Conservation (phyloP, 768 basidiomycete genomes). For the Tremella yokohamensis region DNA sequence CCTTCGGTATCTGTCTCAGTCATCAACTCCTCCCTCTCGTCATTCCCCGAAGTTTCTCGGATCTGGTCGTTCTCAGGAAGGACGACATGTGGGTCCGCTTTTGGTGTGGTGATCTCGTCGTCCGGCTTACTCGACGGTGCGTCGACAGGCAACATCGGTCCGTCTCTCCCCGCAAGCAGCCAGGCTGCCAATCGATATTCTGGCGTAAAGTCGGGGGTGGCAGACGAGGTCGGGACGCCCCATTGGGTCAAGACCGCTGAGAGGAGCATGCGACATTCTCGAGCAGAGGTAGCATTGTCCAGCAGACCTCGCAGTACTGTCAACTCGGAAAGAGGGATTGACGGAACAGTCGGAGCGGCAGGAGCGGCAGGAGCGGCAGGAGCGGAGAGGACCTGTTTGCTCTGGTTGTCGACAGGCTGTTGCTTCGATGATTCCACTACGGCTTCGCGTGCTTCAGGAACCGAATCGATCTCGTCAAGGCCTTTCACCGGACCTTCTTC, state of each 20-base stretch:
- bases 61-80: neutral
- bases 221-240: slow-evolving; percentile 54
- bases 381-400: neutral
- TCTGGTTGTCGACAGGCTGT: neutral
- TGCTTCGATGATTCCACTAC: too few relatives aligned
- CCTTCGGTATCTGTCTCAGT: neutral
- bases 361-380: neutral
- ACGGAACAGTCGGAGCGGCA: slow-evolving; percentile 3
- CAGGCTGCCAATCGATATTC: slow-evolving; percentile 39
- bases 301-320: slow-evolving; percentile 68
- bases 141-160: slow-evolving; percentile 15
- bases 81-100: slow-evolving; percentile 1
- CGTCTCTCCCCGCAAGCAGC: slow-evolving; percentile 39
- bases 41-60: neutral
- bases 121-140: neutral
- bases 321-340: slow-evolving; percentile 54
- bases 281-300: slow-evolving; percentile 65
- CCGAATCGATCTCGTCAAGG: too few relatives aligned
- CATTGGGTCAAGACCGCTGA: slow-evolving; percentile 73
- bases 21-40: slow-evolving; percentile 1
- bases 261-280: slow-evolving; percentile 79
- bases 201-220: slow-evolving; percentile 8
- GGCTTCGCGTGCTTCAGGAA: too few relatives aligned
- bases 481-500: neutral
- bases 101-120: neutral